A percentile compares a stretch with the other conserved stretches of the same genome.
phyloP scores from a whole-genome alignment of 495 filamentous ascomycete species.

The Hapsidospora chrysogenum region DNA sequence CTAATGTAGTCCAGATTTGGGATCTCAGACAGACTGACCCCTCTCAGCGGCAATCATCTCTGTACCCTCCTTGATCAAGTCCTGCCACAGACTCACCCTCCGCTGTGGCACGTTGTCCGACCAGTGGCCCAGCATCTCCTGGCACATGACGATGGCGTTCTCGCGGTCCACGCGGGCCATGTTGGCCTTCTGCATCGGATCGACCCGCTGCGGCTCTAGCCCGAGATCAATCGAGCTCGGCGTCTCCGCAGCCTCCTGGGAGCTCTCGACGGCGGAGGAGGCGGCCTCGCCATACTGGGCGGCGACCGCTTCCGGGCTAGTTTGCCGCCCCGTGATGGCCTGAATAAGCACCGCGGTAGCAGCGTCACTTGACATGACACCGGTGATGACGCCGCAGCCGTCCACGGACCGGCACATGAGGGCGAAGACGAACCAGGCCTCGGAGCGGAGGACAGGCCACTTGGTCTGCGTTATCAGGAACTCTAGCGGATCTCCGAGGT shows the following conservation, averaged over 20 bases:
- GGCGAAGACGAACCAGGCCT: constrained; percentile 60
- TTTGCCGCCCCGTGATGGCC: constrained; percentile 24
- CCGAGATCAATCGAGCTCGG: constrained; percentile 4
- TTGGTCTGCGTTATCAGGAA: constrained; percentile 49
- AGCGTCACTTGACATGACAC: constrained; percentile 12
- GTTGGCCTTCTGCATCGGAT: constrained; percentile 11
- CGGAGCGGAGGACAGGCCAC: constrained; percentile 53
- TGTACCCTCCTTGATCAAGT: constrained; percentile 17
- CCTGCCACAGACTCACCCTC: constrained; percentile 15
- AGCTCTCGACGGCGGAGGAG: not conserved
- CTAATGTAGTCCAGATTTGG: too few species aligned
- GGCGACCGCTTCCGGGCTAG: not conserved
- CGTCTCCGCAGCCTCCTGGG: not conserved
- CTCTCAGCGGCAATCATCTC: constrained; percentile 15
- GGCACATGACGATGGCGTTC: constrained; percentile 45
- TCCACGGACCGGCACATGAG: constrained; percentile 39
- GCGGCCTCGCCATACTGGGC: constrained; percentile 4
- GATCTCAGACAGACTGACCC: too few species aligned
- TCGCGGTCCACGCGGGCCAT: constrained; percentile 36
- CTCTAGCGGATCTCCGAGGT: constrained; percentile 36
- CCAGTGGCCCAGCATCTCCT: constrained; percentile 37
- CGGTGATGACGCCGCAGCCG: constrained; percentile 34
- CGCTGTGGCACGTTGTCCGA: constrained; percentile 17
- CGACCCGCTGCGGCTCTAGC: constrained; percentile 19
- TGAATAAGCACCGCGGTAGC: constrained; percentile 23